These are phyloP conservation scores for Blumeria graminis DNA, from an alignment of 2,329 filamentous ascomycete species.

Conservation along the genomic window DNA sequence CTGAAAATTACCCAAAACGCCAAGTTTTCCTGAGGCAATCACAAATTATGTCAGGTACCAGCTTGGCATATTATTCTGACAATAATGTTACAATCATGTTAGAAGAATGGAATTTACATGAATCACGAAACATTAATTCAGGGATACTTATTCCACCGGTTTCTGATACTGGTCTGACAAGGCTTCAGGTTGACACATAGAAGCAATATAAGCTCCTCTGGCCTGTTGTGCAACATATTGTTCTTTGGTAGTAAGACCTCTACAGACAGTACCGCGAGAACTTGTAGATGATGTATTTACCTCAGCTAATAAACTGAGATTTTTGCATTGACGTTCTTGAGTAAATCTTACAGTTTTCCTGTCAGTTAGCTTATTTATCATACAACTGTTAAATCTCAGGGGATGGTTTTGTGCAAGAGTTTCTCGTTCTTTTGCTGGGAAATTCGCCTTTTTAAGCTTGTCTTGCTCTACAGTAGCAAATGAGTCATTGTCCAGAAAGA, in stretches of 20 bases:
- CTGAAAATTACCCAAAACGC: no score
- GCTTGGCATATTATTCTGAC: no score
- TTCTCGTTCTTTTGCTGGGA: background rate
- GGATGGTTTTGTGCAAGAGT: background rate
- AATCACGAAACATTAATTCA: no score
- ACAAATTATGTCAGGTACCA: no score
- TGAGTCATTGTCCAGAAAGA: conserved; percentile 2
- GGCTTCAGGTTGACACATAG: conserved; percentile 2
- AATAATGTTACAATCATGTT: no score
- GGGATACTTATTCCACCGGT: no score
- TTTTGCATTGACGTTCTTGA: conserved; percentile 1
- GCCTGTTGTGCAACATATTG: conserved; percentile 3
- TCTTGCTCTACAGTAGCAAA: conserved; percentile 2
- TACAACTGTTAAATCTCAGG: conserved; percentile 1
- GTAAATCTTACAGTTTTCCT: background rate
- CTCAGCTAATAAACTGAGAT: background rate
- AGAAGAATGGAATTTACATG: no score
- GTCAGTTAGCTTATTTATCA: background rate
- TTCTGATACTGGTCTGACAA: no score
- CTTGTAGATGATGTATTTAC: background rate
- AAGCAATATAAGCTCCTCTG: conserved; percentile 3
- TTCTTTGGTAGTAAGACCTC: background rate
- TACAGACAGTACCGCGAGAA: background rate
- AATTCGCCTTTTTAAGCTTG: conserved; percentile 3
- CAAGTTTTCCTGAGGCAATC: no score